phyloP scores from a whole-genome alignment of 441 rosid species.

The Gossypium trilobum region DNA sequence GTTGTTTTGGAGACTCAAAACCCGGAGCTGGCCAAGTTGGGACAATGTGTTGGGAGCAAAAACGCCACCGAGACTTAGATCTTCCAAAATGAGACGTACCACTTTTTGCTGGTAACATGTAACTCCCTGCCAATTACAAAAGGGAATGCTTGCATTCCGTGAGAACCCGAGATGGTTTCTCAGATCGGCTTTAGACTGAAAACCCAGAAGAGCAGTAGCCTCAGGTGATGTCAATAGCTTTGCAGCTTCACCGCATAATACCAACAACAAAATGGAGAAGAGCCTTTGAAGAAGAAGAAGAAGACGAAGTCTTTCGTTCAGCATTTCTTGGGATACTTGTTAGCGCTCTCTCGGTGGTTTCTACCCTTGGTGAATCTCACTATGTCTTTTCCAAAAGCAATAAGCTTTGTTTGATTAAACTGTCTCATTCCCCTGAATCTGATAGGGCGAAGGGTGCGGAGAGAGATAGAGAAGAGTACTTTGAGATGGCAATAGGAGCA shows the following conservation, averaged over 20 bases:
- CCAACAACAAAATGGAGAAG: constrained; percentile 19
- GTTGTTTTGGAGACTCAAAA: constrained; percentile 64
- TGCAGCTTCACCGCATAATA: constrained; percentile 9
- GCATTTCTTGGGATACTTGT: constrained; percentile 14
- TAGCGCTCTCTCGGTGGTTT: neutral
- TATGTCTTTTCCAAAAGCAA: neutral
- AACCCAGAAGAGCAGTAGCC: constrained; percentile 55
- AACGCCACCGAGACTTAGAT: constrained; percentile 53
- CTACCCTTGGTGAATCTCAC: neutral
- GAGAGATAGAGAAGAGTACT: constrained; percentile 9
- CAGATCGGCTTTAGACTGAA: constrained; percentile 64
- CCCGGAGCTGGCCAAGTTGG: constrained; percentile 74
- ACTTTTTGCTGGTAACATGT: constrained; percentile 49
- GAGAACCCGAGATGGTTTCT: constrained; percentile 35
- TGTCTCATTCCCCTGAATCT: constrained; percentile 8
- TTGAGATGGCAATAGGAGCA: constrained; percentile 16
- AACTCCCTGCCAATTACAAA: constrained; percentile 75
- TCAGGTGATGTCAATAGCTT: constrained; percentile 33
- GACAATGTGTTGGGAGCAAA: constrained; percentile 52
- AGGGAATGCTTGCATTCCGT: constrained; percentile 32
- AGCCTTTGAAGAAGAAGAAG: constrained; percentile 15
- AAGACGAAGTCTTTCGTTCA: constrained; percentile 16
- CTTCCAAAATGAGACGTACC: constrained; percentile 50
- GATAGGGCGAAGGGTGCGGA: neutral
- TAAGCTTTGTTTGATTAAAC: neutral